Evolutionary conservation across 1,139 yeast genomes (phyloP), one percentile per base, ranked within the genome.

Genomic region (Hemisphaericaspora xylanilytica): DNA sequence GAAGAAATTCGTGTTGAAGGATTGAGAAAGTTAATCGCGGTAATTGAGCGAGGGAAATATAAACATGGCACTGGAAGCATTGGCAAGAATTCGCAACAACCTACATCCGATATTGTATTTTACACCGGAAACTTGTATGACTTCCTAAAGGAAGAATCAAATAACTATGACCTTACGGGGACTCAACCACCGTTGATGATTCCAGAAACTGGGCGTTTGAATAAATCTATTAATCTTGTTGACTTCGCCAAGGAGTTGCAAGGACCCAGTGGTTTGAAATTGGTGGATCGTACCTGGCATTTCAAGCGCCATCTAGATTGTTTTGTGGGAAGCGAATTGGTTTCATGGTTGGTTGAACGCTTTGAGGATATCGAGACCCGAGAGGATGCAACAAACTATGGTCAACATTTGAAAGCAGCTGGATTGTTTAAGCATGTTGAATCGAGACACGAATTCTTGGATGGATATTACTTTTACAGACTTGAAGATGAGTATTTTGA

Each of bases 1-100:
- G 97, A 90, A 58, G 97, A 90, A 59, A 78, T 85, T 15, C 65
- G 96, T 41, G 75, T 92, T 12, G 97, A 90, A 58, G 98, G 97
- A 0, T 65, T 92, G 25, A 70, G 92, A 37, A 80, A 81, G 38
- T 65, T 92, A 45, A 85, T 88, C 36, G 70, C 80, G 1, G 64
- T 78, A 18, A 74, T 92, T 15, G 85, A 85, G 49, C 74, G 80
- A 47, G 80, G 84, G 1, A 70, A 73, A 33, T 75, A 75, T 46
- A 38, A 41, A 54, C 63, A 45, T 59, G 78, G 1, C 56, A 61
- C n/a, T 70, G 67, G 38, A 80, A 75, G 44, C 58, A 50, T 59
- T 5, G 13, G 39, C 49, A 56, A 58, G 35, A 67, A 64, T 37
- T 73, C 67, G 37, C 80, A 76, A 42, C 81, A 75, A 38, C 67